Conservation (phyloP, 2,329 filamentous ascomycete genomes). For the Aspergillus sp. region DNA sequence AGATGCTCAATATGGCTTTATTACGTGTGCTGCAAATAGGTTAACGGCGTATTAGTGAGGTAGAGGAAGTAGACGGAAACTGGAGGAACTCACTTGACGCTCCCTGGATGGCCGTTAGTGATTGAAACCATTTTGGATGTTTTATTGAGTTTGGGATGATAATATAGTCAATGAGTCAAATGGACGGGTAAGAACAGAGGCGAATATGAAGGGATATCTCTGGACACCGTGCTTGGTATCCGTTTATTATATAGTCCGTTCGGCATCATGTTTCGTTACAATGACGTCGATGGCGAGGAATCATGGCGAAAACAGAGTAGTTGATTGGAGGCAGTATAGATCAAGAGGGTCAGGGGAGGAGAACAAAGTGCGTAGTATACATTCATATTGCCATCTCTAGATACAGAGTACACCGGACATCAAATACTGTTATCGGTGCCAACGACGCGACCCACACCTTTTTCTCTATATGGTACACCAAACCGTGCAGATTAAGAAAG, state of each 20-base stretch:
- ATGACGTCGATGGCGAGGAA: background rate
- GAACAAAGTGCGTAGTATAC: background rate
- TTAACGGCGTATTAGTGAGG: background rate
- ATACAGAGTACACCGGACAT: too few relatives aligned
- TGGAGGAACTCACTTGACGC: background rate
- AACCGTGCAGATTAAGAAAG: background rate
- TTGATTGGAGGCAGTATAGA: too few relatives aligned
- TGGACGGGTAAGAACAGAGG: too few relatives aligned
- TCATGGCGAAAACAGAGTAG: background rate
- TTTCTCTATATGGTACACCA: background rate
- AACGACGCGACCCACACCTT: background rate
- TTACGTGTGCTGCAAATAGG: background rate
- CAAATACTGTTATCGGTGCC: too few relatives aligned
- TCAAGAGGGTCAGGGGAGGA: background rate
- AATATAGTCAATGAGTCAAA: background rate
- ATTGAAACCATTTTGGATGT: background rate
- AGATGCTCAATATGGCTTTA: background rate
- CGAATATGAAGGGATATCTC: too few relatives aligned
- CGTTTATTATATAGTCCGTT: too few relatives aligned
- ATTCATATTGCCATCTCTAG: too few relatives aligned
- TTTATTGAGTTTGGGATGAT: background rate
- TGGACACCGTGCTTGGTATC: too few relatives aligned
- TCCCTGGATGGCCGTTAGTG: background rate
- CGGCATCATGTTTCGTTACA: background rate
- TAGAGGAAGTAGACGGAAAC: background rate